Conservation (phyloP, 495 filamentous ascomycete genomes). For the Jackrogersella minutella region DNA sequence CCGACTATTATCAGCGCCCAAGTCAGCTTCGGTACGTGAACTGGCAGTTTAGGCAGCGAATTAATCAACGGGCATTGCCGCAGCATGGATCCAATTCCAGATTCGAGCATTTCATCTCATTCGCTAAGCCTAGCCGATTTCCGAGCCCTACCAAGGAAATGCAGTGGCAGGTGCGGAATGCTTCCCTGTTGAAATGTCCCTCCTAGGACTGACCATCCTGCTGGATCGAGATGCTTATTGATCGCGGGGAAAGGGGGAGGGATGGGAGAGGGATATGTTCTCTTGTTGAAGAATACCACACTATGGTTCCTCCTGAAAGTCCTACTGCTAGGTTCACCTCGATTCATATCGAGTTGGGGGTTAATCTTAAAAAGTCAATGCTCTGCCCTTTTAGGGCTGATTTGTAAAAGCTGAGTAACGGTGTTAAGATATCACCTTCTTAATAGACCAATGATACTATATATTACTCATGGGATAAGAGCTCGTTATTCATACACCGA, state of each 20-base stretch:
- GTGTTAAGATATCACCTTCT: conserved; percentile 5
- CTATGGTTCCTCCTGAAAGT: background rate
- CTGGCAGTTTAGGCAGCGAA: background rate
- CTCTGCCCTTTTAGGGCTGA: background rate
- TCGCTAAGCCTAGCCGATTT: background rate
- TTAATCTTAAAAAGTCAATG: conserved; percentile 16
- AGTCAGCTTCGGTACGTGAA: background rate
- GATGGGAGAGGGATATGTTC: no score
- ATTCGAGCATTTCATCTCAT: background rate
- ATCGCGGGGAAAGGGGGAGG: conserved; percentile 8
- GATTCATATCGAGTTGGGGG: background rate
- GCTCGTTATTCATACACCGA: background rate
- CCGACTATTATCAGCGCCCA: background rate
- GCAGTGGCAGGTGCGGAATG: background rate
- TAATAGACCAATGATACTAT: background rate
- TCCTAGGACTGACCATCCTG: background rate
- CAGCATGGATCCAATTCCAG: conserved; percentile 5
- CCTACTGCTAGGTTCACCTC: background rate
- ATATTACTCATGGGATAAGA: conserved; percentile 1
- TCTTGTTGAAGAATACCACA: background rate
- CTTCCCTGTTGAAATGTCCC: background rate
- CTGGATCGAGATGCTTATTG: conserved; percentile 10
- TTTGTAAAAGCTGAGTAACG: background rate
- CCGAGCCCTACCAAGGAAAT: conserved; percentile 6
- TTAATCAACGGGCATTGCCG: conserved; percentile 10